Conservation (phyloP, 331 rosid genomes). For the Phaseolus coccineus region DNA sequence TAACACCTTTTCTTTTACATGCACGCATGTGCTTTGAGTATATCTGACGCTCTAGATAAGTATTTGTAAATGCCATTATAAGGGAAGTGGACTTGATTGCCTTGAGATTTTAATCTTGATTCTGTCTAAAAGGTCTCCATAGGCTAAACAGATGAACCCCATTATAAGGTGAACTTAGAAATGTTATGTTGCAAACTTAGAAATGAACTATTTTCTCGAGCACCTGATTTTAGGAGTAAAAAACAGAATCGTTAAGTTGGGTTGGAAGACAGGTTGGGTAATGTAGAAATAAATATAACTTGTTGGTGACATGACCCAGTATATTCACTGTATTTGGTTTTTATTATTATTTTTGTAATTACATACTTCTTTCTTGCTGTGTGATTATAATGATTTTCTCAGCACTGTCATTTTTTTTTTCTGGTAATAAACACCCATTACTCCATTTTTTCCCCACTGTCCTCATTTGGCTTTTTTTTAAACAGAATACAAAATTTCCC, state of each 20-base stretch:
- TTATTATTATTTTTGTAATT: not conserved
- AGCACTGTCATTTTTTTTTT: not conserved
- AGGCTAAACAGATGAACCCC: constrained; percentile 7
- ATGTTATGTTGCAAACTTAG: constrained; percentile 19
- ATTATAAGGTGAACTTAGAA: constrained; percentile 11
- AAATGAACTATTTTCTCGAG: not conserved
- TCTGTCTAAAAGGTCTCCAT: not conserved
- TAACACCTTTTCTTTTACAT: not conserved
- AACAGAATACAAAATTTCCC: not conserved
- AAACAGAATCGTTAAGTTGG: constrained; percentile 17
- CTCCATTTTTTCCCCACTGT: no score
- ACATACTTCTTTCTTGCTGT: not conserved
- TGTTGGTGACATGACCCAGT: not conserved
- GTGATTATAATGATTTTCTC: not conserved
- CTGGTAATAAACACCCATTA: constrained; percentile 20
- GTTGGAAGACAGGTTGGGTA: not conserved
- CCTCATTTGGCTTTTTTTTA: not conserved
- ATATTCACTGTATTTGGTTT: constrained; percentile 4
- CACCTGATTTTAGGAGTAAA: not conserved
- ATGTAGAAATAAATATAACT: not conserved
- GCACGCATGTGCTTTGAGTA: not conserved
- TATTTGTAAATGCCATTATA: not conserved
- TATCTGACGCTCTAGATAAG: constrained; percentile 26
- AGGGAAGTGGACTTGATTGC: not conserved
- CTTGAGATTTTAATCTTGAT: constrained; percentile 24